phyloP scores from a whole-genome alignment of 495 filamentous ascomycete genomes.

The Lentithecium fluviatile region DNA sequence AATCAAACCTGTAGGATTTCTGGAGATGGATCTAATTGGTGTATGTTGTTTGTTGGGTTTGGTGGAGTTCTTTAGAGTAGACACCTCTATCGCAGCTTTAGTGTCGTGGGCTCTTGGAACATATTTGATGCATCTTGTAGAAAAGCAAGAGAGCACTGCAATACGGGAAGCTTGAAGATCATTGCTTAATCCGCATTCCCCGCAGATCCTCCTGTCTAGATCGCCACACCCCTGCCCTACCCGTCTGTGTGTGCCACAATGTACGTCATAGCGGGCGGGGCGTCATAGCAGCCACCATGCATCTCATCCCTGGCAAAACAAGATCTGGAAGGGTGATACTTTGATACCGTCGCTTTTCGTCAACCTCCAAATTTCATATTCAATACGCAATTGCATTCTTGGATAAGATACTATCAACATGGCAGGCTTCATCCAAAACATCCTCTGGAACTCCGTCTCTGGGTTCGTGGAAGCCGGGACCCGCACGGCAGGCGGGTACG shows the following conservation, averaged over 20 bases:
- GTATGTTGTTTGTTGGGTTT: too few species aligned
- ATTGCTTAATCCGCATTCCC: too few species aligned
- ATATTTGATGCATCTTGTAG: too few species aligned
- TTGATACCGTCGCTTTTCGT: background rate
- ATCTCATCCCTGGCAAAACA: background rate
- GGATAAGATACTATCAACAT: slow-evolving; percentile 1
- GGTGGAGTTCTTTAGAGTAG: too few species aligned
- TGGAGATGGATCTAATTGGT: too few species aligned
- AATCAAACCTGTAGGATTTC: too few species aligned
- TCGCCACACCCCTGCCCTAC: too few species aligned
- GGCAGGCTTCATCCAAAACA: slow-evolving; percentile 29
- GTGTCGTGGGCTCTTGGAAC: too few species aligned
- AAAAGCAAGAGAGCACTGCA: too few species aligned
- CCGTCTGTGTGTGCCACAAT: background rate
- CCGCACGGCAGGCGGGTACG: slow-evolving; percentile 30
- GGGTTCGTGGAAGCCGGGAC: slow-evolving; percentile 35
- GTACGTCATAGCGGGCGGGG: background rate
- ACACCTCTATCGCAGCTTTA: too few species aligned
- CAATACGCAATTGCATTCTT: background rate
- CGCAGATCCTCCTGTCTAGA: too few species aligned
- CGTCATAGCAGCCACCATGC: background rate
- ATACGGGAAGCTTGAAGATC: too few species aligned
- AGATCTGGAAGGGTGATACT: background rate
- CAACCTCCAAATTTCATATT: background rate
- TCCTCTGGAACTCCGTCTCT: slow-evolving; percentile 33